Base-by-base conservation (phyloP, 495 filamentous ascomycete genomes). In the Penicillium dipodomyicola region DNA sequence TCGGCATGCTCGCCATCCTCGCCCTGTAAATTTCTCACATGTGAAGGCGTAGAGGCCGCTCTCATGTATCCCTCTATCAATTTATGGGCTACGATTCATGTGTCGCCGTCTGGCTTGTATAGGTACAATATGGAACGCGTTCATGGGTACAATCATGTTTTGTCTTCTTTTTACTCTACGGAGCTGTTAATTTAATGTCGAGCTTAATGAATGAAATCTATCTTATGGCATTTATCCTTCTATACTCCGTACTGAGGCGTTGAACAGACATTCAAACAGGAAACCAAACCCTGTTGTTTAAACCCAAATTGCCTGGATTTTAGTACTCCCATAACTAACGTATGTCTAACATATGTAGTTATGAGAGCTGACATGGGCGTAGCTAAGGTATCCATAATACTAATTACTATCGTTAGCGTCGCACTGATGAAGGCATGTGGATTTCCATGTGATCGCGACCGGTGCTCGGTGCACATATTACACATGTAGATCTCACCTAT, bases 1-100 rank as follows among this genome's bases (percentile, higher is more conserved):
- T 76, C 33, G 74, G 73, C 46, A 62, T 77, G 40, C 70, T 72
- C 51, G 76, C 74, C 40, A 54, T 78, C 40, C 56, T 78, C 35
- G 63, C 73, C n/a, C 65, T 77, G 59, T 78, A 76, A 72, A 58
- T 19, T 39, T 20, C 23, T 4, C 12, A 6, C 27, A 48, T 19
- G 7, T 44, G 25, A 54, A 19, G 23, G n/a, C n/a, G 32, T 27
- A 19, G 32, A 22, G 20, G 47, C 25, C 32, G 14, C 27, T 41
- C 39, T 32, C 45, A 23, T 49, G 35, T 32, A 4, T 41, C 17
- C 39, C 30, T 22, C 6, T 20, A 35, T 37, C 41, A 52, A 30
- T 52, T 40, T 39, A 47, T 45, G 42, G 52, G 32, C 29, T 58
- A 64, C 42, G 62, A 59, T 46, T 43, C 50, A 37, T 58, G 32